Conservation (phyloP, 148 eudicot species). For the Selenicereus undatus region DNA sequence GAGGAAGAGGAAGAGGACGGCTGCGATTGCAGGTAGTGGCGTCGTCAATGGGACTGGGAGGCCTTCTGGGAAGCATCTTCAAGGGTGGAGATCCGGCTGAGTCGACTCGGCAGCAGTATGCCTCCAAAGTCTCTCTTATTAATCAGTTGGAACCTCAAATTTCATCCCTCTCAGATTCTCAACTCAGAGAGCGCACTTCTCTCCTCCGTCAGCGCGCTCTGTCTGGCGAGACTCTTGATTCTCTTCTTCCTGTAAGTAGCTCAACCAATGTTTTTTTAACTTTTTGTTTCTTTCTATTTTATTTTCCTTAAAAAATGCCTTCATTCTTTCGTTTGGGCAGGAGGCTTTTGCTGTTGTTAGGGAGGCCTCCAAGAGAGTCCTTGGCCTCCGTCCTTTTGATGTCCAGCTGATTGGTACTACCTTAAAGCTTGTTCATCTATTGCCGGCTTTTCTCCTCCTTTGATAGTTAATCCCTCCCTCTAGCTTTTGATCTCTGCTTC, state of each 20-base stretch:
- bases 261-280: slow-evolving; percentile 6
- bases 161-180: slow-evolving; percentile 55
- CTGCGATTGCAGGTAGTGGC: slow-evolving; percentile 19
- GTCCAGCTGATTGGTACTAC: slow-evolving; percentile 74
- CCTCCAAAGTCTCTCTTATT: slow-evolving; percentile 41
- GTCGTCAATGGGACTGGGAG: slow-evolving; percentile 45
- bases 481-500: too few species aligned
- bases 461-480: too few species aligned
- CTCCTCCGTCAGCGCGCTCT: slow-evolving; percentile 57
- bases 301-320: too few species aligned
- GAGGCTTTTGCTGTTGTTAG: slow-evolving; percentile 96
- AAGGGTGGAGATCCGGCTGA: slow-evolving; percentile 65
- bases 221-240: slow-evolving; percentile 58
- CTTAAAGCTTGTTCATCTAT: neutral
- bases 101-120: slow-evolving; percentile 62
- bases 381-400: slow-evolving; percentile 96
- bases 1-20: slow-evolving; percentile 6
- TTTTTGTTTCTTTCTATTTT: neutral
- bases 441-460: neutral
- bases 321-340: slow-evolving; percentile 25
- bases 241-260: slow-evolving; percentile 66
- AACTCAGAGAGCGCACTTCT: slow-evolving; percentile 53
- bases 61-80: slow-evolving; percentile 64
- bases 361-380: slow-evolving; percentile 92
- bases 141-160: slow-evolving; percentile 54